These are phyloP conservation scores for Gonium pectorale DNA, from an alignment of 139 green algal genomes.

Conservation along the genomic window DNA sequence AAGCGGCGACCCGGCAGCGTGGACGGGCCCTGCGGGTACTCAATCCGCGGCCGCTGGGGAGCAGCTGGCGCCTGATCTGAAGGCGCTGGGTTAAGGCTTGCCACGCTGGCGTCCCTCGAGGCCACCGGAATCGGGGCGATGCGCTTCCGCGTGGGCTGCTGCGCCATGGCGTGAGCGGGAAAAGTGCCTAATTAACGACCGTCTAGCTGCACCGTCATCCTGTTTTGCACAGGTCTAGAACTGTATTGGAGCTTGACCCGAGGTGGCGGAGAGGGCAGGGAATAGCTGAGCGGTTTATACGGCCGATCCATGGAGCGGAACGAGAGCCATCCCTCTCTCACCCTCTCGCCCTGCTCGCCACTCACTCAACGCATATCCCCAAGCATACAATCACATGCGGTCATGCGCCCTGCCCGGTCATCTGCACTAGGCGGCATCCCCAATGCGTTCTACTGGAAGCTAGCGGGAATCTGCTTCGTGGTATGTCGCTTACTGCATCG, in stretches of 20 bases:
- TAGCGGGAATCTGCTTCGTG: conserved; percentile 37
- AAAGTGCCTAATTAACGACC: too few species aligned
- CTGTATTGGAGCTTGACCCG: too few species aligned
- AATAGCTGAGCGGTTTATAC: too few species aligned
- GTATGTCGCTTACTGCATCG: neutral
- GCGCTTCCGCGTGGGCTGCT: conserved; percentile 3
- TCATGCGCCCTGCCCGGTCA: too few species aligned
- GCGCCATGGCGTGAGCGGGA: conserved; percentile 3
- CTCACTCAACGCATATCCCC: neutral
- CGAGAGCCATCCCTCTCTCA: too few species aligned
- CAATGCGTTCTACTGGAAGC: conserved; percentile 30
- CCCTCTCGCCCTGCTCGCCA: neutral
- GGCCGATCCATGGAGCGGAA: too few species aligned
- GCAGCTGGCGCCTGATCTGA: neutral
- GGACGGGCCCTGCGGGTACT: neutral
- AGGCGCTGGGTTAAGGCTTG: neutral
- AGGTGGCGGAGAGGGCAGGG: too few species aligned
- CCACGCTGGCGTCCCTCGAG: neutral
- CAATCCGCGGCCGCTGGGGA: too few species aligned
- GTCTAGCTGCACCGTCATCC: too few species aligned
- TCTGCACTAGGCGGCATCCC: too few species aligned
- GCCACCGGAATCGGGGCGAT: conserved; percentile 7
- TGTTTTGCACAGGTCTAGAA: too few species aligned
- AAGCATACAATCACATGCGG: too few species aligned
- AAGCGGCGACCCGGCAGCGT: conserved; percentile 25